Evolutionary conservation across 2,329 filamentous ascomycete genomes (phyloP).

Genomic region (Magnaporthiopsis poae): DNA sequence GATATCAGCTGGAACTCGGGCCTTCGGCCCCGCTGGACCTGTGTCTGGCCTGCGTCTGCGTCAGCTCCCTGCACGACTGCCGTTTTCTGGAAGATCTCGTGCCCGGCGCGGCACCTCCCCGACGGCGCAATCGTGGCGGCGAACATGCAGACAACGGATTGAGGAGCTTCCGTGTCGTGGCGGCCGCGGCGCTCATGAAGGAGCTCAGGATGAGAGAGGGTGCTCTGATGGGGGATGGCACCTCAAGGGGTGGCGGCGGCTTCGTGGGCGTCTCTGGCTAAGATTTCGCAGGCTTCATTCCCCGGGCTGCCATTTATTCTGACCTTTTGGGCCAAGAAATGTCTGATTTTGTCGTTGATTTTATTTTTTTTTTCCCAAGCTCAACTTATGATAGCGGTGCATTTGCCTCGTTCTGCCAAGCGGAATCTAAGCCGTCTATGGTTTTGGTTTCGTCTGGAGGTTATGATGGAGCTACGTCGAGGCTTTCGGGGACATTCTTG

Average conservation of each 20-base stretch:
- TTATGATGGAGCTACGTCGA: too few relatives aligned
- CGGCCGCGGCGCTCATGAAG: constrained; percentile 20
- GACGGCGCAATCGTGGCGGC: constrained; percentile 3
- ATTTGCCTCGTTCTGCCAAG: too few relatives aligned
- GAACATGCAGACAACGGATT: constrained; percentile 10
- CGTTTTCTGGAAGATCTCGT: not conserved
- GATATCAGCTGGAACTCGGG: constrained; percentile 4
- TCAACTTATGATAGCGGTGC: too few relatives aligned
- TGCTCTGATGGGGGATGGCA: not conserved
- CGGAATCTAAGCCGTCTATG: too few relatives aligned
- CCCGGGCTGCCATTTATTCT: not conserved
- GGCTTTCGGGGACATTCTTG: too few relatives aligned
- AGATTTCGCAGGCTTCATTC: not conserved
- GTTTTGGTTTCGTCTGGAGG: too few relatives aligned
- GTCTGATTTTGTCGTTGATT: not conserved
- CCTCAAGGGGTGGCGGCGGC: not conserved
- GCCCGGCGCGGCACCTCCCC: constrained; percentile 3
- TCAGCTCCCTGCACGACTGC: constrained; percentile 11
- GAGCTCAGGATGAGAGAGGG: constrained; percentile 16
- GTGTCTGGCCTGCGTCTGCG: constrained; percentile 21
- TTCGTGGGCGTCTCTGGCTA: constrained; percentile 5
- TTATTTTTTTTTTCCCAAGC: too few relatives aligned
- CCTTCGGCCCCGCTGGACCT: constrained; percentile 18
- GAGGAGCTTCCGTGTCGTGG: constrained; percentile 23
- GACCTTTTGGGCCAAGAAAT: not conserved